Base-by-base conservation (phyloP, 1,284 basidiomycete genomes). In the Farysia itapuensis region DNA sequence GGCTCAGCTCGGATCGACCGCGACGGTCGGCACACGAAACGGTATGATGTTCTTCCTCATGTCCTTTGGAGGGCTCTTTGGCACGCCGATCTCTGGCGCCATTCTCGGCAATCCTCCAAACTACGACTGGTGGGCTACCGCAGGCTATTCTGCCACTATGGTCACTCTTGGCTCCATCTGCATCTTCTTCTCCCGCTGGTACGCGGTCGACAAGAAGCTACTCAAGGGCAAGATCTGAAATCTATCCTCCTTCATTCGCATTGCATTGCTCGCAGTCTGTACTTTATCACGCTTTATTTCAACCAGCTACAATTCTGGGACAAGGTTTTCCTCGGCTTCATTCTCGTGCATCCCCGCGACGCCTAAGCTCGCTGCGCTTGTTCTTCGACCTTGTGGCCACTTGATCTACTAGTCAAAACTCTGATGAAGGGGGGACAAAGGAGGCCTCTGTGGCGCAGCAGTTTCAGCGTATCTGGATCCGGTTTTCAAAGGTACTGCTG, bases 1-100 rank as follows among this genome's bases (percentile, higher is more conserved):
- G 3, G 51, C 60, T 13, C 54, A 58, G 23, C 30, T 64, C 2
- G 59, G 59, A 11, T 39, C 44, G 26, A 58, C 53, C 0, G 36
- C 36, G 32, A 64, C 45, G 1, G 50, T 64, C 11, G 60, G 60
- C 16, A 41, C 60, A 12, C 34, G 60, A 13, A 54, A 49, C 33
- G 60, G 60, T 7, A 64, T 53, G 50, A 53, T 53, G 49, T 58
- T 53, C 38, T 48, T 59, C 42, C 43, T 59, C 41, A 45, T 47
- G 47, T 49, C 54, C 0, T 46, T 64, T 23, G 54, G 53, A 9
- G 60, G 49, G 16, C 40, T 64, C 0, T 50, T 59, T 23, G 60
- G 60, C 12, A 33, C 52, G 12, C 60, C 60, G 11, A 64, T 64
- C 22, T 47, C 49, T 13, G 60, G 60, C 20, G 60, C 54, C 38